These are phyloP conservation scores for Xylaria sp. DNA, from an alignment of 2,329 filamentous ascomycete species.

Conservation along the genomic window DNA sequence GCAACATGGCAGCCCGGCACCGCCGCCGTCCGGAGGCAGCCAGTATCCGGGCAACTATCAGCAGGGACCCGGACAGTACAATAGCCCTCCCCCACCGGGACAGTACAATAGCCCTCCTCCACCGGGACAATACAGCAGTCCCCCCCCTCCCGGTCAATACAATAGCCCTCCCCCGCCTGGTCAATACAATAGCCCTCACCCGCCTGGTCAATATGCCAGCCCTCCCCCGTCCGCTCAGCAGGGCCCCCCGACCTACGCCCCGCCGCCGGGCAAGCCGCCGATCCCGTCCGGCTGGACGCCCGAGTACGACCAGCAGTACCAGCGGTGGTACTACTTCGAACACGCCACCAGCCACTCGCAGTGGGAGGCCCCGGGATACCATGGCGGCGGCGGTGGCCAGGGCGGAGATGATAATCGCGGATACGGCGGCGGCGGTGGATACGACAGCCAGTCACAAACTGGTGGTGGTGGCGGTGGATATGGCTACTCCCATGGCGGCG, in stretches of 20 bases:
- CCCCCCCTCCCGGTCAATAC: constrained; percentile 25
- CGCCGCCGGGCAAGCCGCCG: constrained; percentile 47
- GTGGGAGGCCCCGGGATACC: constrained; percentile 60
- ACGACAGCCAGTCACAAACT: no score
- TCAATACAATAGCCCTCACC: constrained; percentile 25
- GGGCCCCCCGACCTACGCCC: constrained; percentile 39
- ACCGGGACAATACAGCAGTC: constrained; percentile 20
- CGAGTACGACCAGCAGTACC: constrained; percentile 63
- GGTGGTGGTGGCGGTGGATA: constrained; percentile 16
- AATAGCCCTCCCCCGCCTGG: constrained; percentile 27
- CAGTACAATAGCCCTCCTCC: constrained; percentile 27
- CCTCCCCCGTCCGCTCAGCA: constrained; percentile 21
- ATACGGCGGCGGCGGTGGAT: constrained; percentile 9
- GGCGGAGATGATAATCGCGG: constrained; percentile 6
- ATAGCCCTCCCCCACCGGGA: constrained; percentile 26
- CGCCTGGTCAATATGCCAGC: no score
- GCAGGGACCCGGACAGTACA: constrained; percentile 20
- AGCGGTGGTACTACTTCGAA: constrained; percentile 69
- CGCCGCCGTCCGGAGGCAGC: constrained; percentile 12
- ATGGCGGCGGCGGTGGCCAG: constrained; percentile 26
- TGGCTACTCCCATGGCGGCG: constrained; percentile 25
- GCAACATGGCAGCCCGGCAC: constrained; percentile 11
- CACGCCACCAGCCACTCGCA: constrained; percentile 62
- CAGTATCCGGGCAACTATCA: constrained; percentile 25
- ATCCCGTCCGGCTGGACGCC: constrained; percentile 64